Evolutionary conservation across 106 monocot genomes (phyloP).

Genomic region (Gastrodia elata): DNA sequence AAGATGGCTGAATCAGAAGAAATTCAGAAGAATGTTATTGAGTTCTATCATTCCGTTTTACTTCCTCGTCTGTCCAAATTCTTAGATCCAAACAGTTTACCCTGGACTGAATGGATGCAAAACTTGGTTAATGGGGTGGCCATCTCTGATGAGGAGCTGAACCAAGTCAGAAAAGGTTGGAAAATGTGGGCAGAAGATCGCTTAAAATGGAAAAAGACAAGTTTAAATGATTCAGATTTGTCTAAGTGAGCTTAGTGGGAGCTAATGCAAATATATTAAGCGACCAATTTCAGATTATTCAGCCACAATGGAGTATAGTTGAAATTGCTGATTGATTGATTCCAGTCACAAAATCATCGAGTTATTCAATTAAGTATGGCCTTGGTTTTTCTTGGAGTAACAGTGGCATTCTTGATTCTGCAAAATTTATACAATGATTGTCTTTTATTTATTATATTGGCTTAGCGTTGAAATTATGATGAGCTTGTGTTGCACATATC

Average conservation of each 20-base stretch:
- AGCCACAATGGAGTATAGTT: neutral
- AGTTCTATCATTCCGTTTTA: slow-evolving; percentile 43
- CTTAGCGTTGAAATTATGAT: too few species aligned
- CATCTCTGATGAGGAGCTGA: slow-evolving; percentile 53
- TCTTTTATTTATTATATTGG: neutral
- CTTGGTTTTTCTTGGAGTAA: neutral
- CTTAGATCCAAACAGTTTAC: slow-evolving; percentile 53
- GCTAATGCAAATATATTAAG: neutral
- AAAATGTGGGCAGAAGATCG: slow-evolving; percentile 42
- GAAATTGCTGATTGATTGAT: neutral
- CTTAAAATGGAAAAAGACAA: slow-evolving; percentile 1
- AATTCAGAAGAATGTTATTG: slow-evolving; percentile 40
- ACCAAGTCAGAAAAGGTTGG: slow-evolving; percentile 62
- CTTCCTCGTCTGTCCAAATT: slow-evolving; percentile 62
- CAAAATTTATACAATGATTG: too few species aligned
- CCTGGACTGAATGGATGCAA: slow-evolving; percentile 76
- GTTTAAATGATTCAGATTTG: neutral
- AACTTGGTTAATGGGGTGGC: slow-evolving; percentile 52
- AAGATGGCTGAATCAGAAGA: slow-evolving; percentile 56
- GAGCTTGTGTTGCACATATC: too few species aligned
- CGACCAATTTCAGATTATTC: neutral
- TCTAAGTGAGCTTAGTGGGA: neutral
- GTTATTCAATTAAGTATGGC: neutral
- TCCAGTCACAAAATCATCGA: neutral
- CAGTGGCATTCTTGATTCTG: too few species aligned